Evolutionary conservation across 495 filamentous ascomycete species (phyloP).

Genomic region (Massariosphaeria phaeospora): DNA sequence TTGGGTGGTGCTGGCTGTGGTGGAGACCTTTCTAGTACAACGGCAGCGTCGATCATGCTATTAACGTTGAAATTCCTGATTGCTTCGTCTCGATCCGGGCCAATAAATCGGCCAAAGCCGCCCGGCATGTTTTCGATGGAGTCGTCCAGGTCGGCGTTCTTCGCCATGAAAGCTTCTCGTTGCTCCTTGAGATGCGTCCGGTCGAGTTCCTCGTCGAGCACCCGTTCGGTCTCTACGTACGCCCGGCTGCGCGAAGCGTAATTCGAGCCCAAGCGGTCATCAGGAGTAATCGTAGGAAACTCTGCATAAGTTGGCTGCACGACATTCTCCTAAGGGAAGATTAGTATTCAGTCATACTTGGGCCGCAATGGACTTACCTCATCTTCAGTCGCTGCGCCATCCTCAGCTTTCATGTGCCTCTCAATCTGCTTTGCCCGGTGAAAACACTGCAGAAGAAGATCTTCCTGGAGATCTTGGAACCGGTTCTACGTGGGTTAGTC

Average conservation of each 20-base stretch:
- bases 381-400: slow-evolving; percentile 27
- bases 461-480: slow-evolving; percentile 18
- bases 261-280: slow-evolving; percentile 22
- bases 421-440: slow-evolving; percentile 23
- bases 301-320: slow-evolving; percentile 20
- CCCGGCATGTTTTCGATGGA: slow-evolving; percentile 12
- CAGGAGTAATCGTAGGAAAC: not conserved
- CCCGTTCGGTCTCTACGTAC: slow-evolving; percentile 28
- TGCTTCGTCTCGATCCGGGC: slow-evolving; percentile 23
- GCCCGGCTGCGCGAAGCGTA: slow-evolving; percentile 30
- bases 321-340: slow-evolving; percentile 17
- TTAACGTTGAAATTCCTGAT: slow-evolving; percentile 11
- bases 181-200: slow-evolving; percentile 7
- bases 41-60: slow-evolving; percentile 20
- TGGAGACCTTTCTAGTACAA: slow-evolving; percentile 6
- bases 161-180: slow-evolving; percentile 5
- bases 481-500: slow-evolving; percentile 10
- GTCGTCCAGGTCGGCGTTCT: slow-evolving; percentile 21
- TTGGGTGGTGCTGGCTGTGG: not conserved
- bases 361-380: slow-evolving; percentile 14
- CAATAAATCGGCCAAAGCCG: slow-evolving; percentile 24
- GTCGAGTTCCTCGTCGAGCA: slow-evolving; percentile 13
- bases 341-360: not conserved
- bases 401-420: slow-evolving; percentile 8
- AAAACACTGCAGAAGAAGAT: slow-evolving; percentile 19